A percentile compares a stretch with the other conserved stretches of the same genome.
Conservation (phyloP, 805 yeast species). For the Metschnikowia chrysomelidarum region DNA sequence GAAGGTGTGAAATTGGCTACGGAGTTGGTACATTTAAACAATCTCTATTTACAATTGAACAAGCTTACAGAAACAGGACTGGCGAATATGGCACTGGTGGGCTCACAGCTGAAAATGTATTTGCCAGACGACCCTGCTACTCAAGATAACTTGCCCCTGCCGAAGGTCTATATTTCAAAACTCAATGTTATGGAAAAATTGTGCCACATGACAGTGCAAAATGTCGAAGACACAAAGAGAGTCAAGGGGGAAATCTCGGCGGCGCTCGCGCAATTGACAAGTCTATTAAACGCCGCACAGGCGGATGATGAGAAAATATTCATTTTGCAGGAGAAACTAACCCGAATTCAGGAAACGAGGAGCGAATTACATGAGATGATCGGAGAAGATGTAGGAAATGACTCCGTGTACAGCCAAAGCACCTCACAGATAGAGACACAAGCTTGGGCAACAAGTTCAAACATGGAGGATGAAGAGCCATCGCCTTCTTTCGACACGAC, state of each 20-base stretch:
- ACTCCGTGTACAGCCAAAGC: neutral
- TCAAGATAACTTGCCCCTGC: constrained; percentile 39
- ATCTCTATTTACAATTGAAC: constrained; percentile 27
- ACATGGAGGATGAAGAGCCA: constrained; percentile 25
- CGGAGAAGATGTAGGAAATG: constrained; percentile 8
- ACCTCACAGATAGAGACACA: constrained; percentile 23
- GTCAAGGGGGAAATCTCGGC: constrained; percentile 27
- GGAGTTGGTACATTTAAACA: constrained; percentile 34
- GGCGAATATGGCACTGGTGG: constrained; percentile 38
- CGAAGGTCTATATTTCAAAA: constrained; percentile 34
- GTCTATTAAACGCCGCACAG: constrained; percentile 25
- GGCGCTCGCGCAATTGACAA: constrained; percentile 26
- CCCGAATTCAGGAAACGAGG: constrained; percentile 28
- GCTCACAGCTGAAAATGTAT: constrained; percentile 35
- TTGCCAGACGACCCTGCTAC: constrained; percentile 33
- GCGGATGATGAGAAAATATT: constrained; percentile 35
- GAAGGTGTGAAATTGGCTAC: constrained; percentile 21
- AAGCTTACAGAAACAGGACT: constrained; percentile 18
- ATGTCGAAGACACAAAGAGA: constrained; percentile 30
- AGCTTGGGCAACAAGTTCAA: too few relatives aligned
- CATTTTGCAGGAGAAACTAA: constrained; percentile 29
- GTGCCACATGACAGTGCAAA: constrained; percentile 31
- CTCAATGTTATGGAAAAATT: constrained; percentile 38
- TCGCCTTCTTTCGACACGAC: constrained; percentile 27
- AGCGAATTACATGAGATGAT: constrained; percentile 32